Conservation (phyloP, 257 asterid genomes). For the Cynanchum wilfordii region DNA sequence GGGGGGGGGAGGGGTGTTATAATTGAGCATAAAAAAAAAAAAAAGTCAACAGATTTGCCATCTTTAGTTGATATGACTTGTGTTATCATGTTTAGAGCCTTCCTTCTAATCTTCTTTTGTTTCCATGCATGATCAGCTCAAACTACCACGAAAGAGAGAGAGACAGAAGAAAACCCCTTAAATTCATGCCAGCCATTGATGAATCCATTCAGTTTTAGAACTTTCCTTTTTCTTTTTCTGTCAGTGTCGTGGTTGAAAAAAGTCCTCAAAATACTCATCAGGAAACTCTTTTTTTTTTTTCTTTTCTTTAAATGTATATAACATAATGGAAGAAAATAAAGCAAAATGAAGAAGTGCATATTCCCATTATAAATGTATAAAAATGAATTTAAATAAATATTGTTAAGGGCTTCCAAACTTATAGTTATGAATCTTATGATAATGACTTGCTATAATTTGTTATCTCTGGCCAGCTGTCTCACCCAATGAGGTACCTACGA, state of each 20-base stretch:
- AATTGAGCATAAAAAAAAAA: conserved; percentile 19
- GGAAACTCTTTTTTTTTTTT: neutral
- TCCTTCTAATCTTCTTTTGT: conserved; percentile 1
- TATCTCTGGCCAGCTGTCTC: too few relatives aligned
- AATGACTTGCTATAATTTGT: too few relatives aligned
- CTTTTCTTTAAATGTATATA: too few relatives aligned
- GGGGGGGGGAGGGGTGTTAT: neutral
- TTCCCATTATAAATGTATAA: too few relatives aligned
- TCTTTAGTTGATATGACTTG: too few relatives aligned
- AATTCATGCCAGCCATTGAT: neutral
- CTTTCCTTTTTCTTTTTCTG: neutral
- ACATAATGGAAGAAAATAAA: conserved; percentile 6
- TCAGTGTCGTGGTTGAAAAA: conserved; percentile 2
- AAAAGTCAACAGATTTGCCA: neutral
- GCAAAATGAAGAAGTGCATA: neutral
- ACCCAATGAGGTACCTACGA: too few relatives aligned
- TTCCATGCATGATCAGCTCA: conserved; percentile 13
- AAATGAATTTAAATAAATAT: too few relatives aligned
- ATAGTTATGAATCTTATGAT: too few relatives aligned
- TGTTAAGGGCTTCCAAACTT: too few relatives aligned
- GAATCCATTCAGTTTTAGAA: neutral
- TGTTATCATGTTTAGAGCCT: neutral
- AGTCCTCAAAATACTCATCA: neutral
- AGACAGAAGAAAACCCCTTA: neutral
- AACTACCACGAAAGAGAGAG: conserved; percentile 2